Conservation (phyloP, 75 land plant genomes). For the Cryptomeria japonica region DNA sequence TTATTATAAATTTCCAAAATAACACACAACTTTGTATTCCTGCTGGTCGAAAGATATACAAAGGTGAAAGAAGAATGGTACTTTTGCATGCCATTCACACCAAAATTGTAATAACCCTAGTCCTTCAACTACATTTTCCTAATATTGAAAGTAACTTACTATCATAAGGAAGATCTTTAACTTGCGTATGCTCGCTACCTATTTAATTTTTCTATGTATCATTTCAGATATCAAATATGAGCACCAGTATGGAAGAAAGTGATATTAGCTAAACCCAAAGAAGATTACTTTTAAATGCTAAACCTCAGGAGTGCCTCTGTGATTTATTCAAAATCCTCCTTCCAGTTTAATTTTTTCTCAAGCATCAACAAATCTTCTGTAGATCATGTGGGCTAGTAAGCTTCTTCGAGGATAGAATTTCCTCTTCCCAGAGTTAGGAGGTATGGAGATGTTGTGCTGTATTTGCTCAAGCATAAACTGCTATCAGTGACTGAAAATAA, state of each 20-base stretch:
- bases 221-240: conserved; percentile 71
- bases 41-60: conserved; percentile 83
- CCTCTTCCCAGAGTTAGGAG: neutral
- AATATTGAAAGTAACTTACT: neutral
- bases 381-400: neutral
- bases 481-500: neutral
- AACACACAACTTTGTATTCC: conserved; percentile 76
- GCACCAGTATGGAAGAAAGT: conserved; percentile 44
- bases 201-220: conserved; percentile 1
- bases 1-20: conserved; percentile 62
- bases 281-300: conserved; percentile 62
- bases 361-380: neutral
- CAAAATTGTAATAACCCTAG: conserved; percentile 44
- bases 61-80: conserved; percentile 56
- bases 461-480: neutral
- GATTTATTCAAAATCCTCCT: neutral
- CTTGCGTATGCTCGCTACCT: neutral
- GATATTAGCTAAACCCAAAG: conserved; percentile 69
- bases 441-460: neutral
- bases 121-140: conserved; percentile 2
- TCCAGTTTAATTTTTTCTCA: neutral
- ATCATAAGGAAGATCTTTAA: neutral
- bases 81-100: conserved; percentile 64
- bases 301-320: conserved; percentile 50
- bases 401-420: neutral